These are phyloP conservation scores for Hamigera avellanea DNA, from an alignment of 495 filamentous ascomycete species.

Conservation along the genomic window DNA sequence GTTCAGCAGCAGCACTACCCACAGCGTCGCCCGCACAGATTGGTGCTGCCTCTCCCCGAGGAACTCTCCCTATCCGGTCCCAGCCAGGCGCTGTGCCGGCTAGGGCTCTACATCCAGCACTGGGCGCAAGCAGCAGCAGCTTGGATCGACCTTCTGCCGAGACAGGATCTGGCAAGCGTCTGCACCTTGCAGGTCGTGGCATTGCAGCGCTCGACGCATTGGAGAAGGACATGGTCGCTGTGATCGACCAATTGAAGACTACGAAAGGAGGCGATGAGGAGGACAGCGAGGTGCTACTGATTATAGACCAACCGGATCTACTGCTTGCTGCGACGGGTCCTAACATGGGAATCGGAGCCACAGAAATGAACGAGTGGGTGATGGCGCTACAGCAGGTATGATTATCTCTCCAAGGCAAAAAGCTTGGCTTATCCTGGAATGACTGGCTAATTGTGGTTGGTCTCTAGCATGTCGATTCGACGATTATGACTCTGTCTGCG, in stretches of 20 bases:
- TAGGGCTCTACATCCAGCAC: conserved; percentile 11
- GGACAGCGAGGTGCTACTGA: conserved; percentile 22
- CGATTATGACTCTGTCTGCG: conserved; percentile 54
- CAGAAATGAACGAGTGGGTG: conserved; percentile 35
- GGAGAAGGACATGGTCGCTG: conserved; percentile 27
- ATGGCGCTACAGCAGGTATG: conserved; percentile 34
- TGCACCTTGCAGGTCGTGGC: conserved; percentile 25
- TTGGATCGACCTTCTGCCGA: conserved; percentile 7
- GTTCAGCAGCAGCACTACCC: conserved; percentile 10
- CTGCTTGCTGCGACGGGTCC: conserved; percentile 35
- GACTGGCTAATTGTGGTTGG: too few species aligned
- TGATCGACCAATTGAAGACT: conserved; percentile 18
- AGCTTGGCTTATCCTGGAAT: too few species aligned
- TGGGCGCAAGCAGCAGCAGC: conserved; percentile 2
- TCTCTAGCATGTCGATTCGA: conserved; percentile 38
- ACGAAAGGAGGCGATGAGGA: conserved; percentile 12
- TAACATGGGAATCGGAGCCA: conserved; percentile 27
- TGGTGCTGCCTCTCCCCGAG: conserved; percentile 13
- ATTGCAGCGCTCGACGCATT: conserved; percentile 21
- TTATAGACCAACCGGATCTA: conserved; percentile 41
- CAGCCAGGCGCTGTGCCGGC: conserved; percentile 17
- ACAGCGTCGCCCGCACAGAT: not conserved
- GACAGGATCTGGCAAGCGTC: conserved; percentile 19
- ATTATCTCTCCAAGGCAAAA: conserved; percentile 1
- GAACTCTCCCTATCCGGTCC: conserved; percentile 21